Percentiles rank a stretch among this genome's conserved stretches.
These are phyloP conservation scores for Ascochyta rabiei DNA, from an alignment of 2,329 filamentous ascomycete genomes.

Conservation along the genomic window DNA sequence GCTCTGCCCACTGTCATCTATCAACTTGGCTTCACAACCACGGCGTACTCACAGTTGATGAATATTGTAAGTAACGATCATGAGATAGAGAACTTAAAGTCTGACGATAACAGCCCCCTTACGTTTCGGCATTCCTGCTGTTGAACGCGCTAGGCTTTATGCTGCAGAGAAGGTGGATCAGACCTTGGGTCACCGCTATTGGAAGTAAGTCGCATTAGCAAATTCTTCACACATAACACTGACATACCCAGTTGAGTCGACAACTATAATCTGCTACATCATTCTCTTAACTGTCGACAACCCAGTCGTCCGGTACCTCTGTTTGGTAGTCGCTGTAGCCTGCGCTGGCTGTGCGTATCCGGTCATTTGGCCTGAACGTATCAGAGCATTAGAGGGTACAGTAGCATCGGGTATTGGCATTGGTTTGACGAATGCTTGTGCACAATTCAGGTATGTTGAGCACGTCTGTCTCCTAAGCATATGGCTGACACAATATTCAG, in stretches of 20 bases:
- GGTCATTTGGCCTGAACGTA: slow-evolving; percentile 28
- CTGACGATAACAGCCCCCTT: slow-evolving; percentile 21
- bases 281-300: slow-evolving; percentile 25
- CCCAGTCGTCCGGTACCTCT: slow-evolving; percentile 24
- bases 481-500: slow-evolving; percentile 5
- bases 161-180: slow-evolving; percentile 27
- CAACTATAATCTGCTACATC: slow-evolving; percentile 26
- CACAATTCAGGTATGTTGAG: slow-evolving; percentile 24
- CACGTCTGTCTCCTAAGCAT: too few species aligned
- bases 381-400: slow-evolving; percentile 26
- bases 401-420: slow-evolving; percentile 29
- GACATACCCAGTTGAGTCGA: slow-evolving; percentile 19
- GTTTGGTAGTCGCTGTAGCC: slow-evolving; percentile 23
- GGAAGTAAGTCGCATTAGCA: slow-evolving; percentile 14
- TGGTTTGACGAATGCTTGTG: slow-evolving; percentile 28
- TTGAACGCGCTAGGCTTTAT: slow-evolving; percentile 25
- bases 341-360: slow-evolving; percentile 28
- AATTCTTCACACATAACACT: background rate
- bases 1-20: slow-evolving; percentile 29
- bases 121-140: slow-evolving; percentile 25
- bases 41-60: slow-evolving; percentile 28
- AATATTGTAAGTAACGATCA: slow-evolving; percentile 28
- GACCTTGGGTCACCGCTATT: slow-evolving; percentile 25
- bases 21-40: slow-evolving; percentile 29
- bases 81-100: background rate